These are phyloP conservation scores for Naganishia sp. DNA, from an alignment of 1,284 basidiomycete genomes.

Conservation along the genomic window DNA sequence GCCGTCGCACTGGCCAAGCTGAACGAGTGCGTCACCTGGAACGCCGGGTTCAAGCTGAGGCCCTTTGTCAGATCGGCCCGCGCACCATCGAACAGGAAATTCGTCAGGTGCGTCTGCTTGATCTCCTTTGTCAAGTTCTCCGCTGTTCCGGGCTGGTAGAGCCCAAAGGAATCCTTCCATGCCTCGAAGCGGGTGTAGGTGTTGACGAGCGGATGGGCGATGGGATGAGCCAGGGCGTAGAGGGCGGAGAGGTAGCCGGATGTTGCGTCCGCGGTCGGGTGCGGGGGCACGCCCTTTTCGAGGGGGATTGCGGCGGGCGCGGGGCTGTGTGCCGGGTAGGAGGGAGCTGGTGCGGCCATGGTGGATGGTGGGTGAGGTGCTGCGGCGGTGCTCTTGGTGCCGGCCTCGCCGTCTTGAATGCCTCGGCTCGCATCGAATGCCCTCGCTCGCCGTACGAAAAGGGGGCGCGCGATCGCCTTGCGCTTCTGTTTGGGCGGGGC, in stretches of 20 bases:
- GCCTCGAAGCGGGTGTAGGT: conserved; percentile 70
- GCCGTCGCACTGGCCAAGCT: conserved; percentile 61
- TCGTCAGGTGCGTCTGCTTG: conserved; percentile 83
- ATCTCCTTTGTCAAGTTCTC: conserved; percentile 90
- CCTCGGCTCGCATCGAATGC: no score
- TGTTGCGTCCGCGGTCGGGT: conserved; percentile 38
- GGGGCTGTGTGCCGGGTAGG: conserved; percentile 29
- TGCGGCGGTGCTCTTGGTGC: no score
- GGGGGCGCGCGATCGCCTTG: conserved; percentile 24
- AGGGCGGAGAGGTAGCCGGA: conserved; percentile 47
- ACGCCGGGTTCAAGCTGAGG: conserved; percentile 88
- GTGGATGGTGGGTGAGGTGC: neutral
- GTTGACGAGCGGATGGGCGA: conserved; percentile 61
- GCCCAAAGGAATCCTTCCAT: conserved; percentile 76
- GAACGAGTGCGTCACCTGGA: conserved; percentile 98
- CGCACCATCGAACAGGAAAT: conserved; percentile 96
- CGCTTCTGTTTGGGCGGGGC: conserved; percentile 1
- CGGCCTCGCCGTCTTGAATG: no score
- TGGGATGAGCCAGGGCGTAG: conserved; percentile 46
- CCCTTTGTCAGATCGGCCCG: conserved; percentile 95
- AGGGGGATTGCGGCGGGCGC: conserved; percentile 1
- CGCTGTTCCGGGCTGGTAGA: conserved; percentile 83
- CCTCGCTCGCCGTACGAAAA: conserved; percentile 4
- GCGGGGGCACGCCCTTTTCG: conserved; percentile 25
- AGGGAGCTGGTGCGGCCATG: conserved; percentile 26